Evolutionary conservation across 139 green algal genomes (phyloP).

Genomic region (Closterium sp.): DNA sequence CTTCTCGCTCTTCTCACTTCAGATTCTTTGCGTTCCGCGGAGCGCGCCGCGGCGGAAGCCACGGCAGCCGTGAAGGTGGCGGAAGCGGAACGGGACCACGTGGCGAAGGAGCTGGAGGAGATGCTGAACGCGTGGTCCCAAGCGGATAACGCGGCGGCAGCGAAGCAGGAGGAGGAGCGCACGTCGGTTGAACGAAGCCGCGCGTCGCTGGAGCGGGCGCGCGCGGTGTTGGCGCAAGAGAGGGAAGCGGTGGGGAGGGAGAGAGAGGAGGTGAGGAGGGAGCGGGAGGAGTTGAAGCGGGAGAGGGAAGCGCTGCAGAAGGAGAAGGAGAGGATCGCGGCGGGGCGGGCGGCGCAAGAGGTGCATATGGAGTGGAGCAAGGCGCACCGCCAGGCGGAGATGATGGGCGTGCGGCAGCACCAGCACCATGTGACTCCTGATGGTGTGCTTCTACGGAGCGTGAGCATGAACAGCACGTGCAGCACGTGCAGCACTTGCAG

Average conservation of each 20-base stretch:
- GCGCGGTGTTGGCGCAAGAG: neutral
- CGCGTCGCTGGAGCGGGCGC: neutral
- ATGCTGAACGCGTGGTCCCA: neutral
- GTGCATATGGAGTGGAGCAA: neutral
- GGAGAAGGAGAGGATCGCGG: neutral
- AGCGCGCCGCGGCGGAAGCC: neutral
- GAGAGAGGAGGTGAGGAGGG: neutral
- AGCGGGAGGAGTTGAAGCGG: neutral
- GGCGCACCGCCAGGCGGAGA: neutral
- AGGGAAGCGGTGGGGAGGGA: neutral
- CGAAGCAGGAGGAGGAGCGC: neutral
- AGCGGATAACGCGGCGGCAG: neutral
- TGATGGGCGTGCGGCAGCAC: neutral
- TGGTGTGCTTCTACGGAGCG: neutral
- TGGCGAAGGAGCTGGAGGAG: neutral
- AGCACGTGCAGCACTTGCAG: neutral
- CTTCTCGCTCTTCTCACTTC: neutral
- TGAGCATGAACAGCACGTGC: neutral
- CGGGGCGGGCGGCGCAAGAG: neutral
- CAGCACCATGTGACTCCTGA: neutral
- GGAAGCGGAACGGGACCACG: neutral
- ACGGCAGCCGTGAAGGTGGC: neutral
- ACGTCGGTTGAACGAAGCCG: neutral
- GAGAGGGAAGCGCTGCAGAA: neutral
- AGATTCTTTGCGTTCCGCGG: neutral